Percentiles rank a stretch among this genome's conserved stretches.
Conservation (phyloP, 208 protist species). For the Naegleria fowleri region DNA sequence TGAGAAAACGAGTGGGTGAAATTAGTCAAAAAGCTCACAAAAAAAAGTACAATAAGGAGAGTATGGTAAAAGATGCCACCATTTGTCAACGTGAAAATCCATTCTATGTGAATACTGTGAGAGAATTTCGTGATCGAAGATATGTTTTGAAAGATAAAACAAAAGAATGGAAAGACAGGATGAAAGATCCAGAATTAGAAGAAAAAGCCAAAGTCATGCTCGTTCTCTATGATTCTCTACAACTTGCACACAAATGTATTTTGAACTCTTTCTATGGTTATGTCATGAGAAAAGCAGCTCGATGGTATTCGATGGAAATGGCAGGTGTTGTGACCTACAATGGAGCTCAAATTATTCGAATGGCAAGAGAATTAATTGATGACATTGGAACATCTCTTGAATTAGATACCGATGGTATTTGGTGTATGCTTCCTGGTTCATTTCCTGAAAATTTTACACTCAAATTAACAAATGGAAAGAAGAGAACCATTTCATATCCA, state of each 20-base stretch:
- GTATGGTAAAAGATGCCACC: conserved; percentile 66
- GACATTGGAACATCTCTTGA: conserved; percentile 96
- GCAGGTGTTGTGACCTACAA: conserved; percentile 96
- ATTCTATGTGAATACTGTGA: conserved; percentile 99
- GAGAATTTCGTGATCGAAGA: conserved; percentile 96
- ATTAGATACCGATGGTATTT: conserved; percentile 99
- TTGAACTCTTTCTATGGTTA: conserved; percentile 99
- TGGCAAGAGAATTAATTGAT: conserved; percentile 90
- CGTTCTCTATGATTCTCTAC: conserved; percentile 98
- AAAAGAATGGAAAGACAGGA: conserved; percentile 87
- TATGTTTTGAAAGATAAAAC: conserved; percentile 97
- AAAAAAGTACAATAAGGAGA: conserved; percentile 81
- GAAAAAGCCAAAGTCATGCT: conserved; percentile 67
- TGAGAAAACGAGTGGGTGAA: conserved; percentile 85
- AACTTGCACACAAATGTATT: conserved; percentile 99
- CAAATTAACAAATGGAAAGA: conserved; percentile 50
- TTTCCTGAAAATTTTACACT: conserved; percentile 96
- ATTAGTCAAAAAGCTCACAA: conserved; percentile 95
- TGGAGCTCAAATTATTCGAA: conserved; percentile 98
- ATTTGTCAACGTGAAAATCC: conserved; percentile 99
- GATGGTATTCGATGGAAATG: conserved; percentile 99
- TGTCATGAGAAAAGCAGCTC: conserved; percentile 94
- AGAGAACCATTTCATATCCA: conserved; percentile 84
- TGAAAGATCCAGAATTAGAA: conserved; percentile 54
- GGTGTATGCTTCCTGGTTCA: conserved; percentile 94